A percentile compares a stretch with the other conserved stretches of the same genome.
phyloP scores from a whole-genome alignment of 768 basidiomycete genomes.

The Boletales sp. region DNA sequence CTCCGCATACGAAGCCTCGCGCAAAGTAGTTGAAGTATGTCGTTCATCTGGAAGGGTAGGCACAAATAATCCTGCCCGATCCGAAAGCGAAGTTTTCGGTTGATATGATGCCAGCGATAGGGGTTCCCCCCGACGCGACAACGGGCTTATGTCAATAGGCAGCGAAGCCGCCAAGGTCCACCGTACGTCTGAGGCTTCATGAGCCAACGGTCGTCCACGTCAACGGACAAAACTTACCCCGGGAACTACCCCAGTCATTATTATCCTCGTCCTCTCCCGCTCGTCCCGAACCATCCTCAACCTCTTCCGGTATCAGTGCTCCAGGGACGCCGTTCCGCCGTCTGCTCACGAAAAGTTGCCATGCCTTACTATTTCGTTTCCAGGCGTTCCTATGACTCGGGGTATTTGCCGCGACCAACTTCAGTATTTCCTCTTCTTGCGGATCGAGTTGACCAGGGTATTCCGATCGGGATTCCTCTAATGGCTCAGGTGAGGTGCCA shows the following conservation, averaged over 20 bases:
- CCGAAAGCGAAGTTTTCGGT: slow-evolving; percentile 44
- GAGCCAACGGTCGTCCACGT: background rate
- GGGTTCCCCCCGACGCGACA: slow-evolving; percentile 33
- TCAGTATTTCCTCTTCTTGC: slow-evolving; percentile 52
- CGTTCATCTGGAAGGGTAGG: slow-evolving; percentile 22
- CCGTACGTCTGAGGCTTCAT: slow-evolving; percentile 17
- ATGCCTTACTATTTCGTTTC: slow-evolving; percentile 60
- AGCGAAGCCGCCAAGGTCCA: slow-evolving; percentile 46
- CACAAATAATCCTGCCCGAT: slow-evolving; percentile 33
- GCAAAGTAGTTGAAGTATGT: slow-evolving; percentile 42
- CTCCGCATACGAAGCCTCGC: slow-evolving; percentile 62
- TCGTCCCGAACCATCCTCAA: slow-evolving; percentile 26
- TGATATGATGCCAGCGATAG: slow-evolving; percentile 59
- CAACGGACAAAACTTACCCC: slow-evolving; percentile 18
- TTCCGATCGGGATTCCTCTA: slow-evolving; percentile 12
- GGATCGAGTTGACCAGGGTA: slow-evolving; percentile 30
- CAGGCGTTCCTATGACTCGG: slow-evolving; percentile 73
- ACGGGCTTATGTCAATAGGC: slow-evolving; percentile 54
- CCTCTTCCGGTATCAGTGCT: slow-evolving; percentile 34
- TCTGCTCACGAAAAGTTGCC: slow-evolving; percentile 54
- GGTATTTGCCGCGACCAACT: slow-evolving; percentile 63
- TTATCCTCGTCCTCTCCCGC: slow-evolving; percentile 16
- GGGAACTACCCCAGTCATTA: slow-evolving; percentile 23
- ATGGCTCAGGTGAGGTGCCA: background rate
- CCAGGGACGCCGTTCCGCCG: slow-evolving; percentile 27